These are phyloP conservation scores for Rhodamnia argentea DNA, from an alignment of 345 rosid genomes.

Conservation along the genomic window DNA sequence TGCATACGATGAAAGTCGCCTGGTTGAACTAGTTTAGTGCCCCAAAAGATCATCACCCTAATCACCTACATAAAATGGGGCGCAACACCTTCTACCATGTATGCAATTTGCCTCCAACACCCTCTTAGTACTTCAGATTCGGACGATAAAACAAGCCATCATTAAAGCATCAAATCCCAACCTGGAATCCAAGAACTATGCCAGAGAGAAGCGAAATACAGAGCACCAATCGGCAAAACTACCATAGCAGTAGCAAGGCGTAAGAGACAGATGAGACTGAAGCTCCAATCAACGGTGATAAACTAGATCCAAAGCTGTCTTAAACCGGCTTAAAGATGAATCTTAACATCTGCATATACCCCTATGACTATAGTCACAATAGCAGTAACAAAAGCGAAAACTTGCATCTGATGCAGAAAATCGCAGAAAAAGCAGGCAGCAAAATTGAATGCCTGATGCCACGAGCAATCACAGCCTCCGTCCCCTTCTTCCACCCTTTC, in stretches of 20 bases:
- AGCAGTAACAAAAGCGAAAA: neutral
- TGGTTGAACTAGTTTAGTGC: neutral
- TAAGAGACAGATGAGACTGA: neutral
- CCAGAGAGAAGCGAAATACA: neutral
- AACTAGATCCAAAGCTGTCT: neutral
- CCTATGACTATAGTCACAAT: neutral
- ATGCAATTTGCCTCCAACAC: neutral
- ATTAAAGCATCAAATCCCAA: neutral
- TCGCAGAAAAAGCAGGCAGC: neutral
- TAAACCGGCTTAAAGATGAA: neutral
- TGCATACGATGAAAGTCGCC: neutral
- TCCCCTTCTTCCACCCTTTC: slow-evolving; percentile 93
- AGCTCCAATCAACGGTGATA: neutral
- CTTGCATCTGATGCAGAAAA: neutral
- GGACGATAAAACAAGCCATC: neutral
- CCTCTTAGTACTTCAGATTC: neutral
- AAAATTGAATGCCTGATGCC: neutral
- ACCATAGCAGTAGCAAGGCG: neutral
- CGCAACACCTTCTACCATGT: neutral
- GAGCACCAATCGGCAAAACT: neutral
- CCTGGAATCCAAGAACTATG: neutral
- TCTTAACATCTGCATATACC: neutral
- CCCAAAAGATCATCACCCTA: neutral
- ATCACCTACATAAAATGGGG: neutral
- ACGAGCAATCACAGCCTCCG: slow-evolving; percentile 51